These are phyloP conservation scores for Neonectria ditissima DNA, from an alignment of 2,329 filamentous ascomycete species.

Conservation along the genomic window DNA sequence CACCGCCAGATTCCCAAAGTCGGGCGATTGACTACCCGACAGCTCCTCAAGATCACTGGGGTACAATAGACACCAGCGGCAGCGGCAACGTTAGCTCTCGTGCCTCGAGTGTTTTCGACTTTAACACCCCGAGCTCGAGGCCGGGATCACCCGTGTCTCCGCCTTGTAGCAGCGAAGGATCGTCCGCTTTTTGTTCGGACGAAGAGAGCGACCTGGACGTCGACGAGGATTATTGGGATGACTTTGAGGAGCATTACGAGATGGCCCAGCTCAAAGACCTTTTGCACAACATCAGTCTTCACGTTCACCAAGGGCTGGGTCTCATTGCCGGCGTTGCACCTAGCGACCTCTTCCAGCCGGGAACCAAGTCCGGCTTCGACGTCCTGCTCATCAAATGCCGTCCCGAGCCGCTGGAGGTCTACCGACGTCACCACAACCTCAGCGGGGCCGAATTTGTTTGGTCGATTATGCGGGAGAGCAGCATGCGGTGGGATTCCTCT, in stretches of 20 bases:
- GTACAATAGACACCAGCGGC: background rate
- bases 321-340: constrained; percentile 37
- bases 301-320: constrained; percentile 37
- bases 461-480: constrained; percentile 35
- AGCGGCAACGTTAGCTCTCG: constrained; percentile 6
- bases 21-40: background rate
- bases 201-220: constrained; percentile 30
- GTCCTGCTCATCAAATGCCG: constrained; percentile 39
- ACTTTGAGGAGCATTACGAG: constrained; percentile 21
- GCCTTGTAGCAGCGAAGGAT: constrained; percentile 25
- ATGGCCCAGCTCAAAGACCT: constrained; percentile 23
- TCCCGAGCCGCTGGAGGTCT: constrained; percentile 15
- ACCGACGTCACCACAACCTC: background rate
- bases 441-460: constrained; percentile 25
- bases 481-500: constrained; percentile 38
- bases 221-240: constrained; percentile 15
- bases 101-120: constrained; percentile 34
- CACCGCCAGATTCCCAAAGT: background rate
- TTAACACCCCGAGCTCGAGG: constrained; percentile 13
- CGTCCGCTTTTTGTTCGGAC: constrained; percentile 25
- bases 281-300: constrained; percentile 37
- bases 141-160: constrained; percentile 23
- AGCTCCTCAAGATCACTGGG: constrained; percentile 8
- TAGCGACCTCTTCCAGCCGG: constrained; percentile 33
- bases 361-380: constrained; percentile 34